These are phyloP conservation scores for Teunomyces atbi DNA, from an alignment of 805 yeast genomes.

Conservation along the genomic window DNA sequence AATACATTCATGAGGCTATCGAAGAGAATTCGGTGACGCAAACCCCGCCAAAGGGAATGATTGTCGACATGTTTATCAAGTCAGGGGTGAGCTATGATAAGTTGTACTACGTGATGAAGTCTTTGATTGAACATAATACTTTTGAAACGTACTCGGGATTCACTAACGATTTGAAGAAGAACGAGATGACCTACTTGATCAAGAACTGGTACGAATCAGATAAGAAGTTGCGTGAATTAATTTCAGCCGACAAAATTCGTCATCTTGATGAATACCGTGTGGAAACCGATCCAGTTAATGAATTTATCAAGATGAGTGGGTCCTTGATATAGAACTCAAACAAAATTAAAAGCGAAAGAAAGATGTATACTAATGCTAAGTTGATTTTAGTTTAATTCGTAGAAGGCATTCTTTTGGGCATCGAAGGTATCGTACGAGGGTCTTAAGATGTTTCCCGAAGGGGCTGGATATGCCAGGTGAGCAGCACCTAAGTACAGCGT, in stretches of 20 bases:
- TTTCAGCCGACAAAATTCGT: slow-evolving; percentile 46
- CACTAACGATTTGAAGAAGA: slow-evolving; percentile 31
- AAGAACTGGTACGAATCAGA: slow-evolving; percentile 67
- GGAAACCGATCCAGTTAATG: slow-evolving; percentile 55
- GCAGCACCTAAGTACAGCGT: slow-evolving; percentile 29
- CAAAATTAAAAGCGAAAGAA: background rate
- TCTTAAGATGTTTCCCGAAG: slow-evolving; percentile 25
- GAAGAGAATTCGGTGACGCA: slow-evolving; percentile 31
- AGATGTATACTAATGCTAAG: slow-evolving; percentile 1
- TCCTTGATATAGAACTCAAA: slow-evolving; percentile 9
- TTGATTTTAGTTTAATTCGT: slow-evolving; percentile 33
- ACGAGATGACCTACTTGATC: slow-evolving; percentile 64
- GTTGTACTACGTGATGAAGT: slow-evolving; percentile 61
- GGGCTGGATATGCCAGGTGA: slow-evolving; percentile 9
- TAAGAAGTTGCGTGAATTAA: slow-evolving; percentile 57
- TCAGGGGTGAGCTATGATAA: slow-evolving; percentile 65
- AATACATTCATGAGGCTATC: slow-evolving; percentile 44
- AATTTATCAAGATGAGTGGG: slow-evolving; percentile 19
- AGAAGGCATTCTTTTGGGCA: slow-evolving; percentile 41
- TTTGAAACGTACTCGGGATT: slow-evolving; percentile 53
- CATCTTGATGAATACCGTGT: slow-evolving; percentile 46
- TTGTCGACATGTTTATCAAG: slow-evolving; percentile 60
- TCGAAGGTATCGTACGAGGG: slow-evolving; percentile 21
- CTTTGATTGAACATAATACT: slow-evolving; percentile 58
- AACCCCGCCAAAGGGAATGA: slow-evolving; percentile 50